A percentile compares a stretch with the other conserved stretches of the same genome.
These are phyloP conservation scores for Aspergillus arachidicola DNA, from an alignment of 2,329 filamentous ascomycete species.

Conservation along the genomic window DNA sequence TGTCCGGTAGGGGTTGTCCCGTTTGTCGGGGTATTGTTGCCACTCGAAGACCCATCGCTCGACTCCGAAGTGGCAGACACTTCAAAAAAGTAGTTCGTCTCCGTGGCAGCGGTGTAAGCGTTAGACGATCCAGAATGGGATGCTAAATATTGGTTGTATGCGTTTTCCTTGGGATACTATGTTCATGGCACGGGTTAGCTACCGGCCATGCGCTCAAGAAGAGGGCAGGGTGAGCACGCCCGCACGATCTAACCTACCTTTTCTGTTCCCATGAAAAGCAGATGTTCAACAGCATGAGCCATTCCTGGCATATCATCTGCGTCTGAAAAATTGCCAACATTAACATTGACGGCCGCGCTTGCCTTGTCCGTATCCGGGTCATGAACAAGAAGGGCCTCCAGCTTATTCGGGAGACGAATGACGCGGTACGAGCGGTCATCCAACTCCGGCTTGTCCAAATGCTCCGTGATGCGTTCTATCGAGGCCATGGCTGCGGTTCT, in stretches of 20 bases:
- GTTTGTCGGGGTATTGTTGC: slow-evolving; percentile 30
- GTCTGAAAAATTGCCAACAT: slow-evolving; percentile 95
- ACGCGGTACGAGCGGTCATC: slow-evolving; percentile 89
- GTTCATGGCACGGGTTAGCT: slow-evolving; percentile 5
- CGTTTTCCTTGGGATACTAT: slow-evolving; percentile 89
- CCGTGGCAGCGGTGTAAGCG: slow-evolving; percentile 89
- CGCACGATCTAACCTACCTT: slow-evolving; percentile 59
- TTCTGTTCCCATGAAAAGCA: slow-evolving; percentile 97
- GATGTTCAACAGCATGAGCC: slow-evolving; percentile 93
- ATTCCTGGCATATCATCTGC: slow-evolving; percentile 88
- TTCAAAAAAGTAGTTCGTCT: slow-evolving; percentile 98
- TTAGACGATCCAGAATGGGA: slow-evolving; percentile 90
- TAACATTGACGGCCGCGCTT: slow-evolving; percentile 90
- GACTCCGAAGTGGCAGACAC: slow-evolving; percentile 73
- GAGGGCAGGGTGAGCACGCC: background rate
- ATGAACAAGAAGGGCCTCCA: slow-evolving; percentile 90
- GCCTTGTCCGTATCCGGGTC: slow-evolving; percentile 96
- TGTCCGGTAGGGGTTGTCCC: slow-evolving; percentile 19
- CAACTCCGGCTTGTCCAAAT: slow-evolving; percentile 77
- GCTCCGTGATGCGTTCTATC: slow-evolving; percentile 62
- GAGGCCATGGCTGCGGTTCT: slow-evolving; percentile 32
- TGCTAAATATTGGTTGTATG: slow-evolving; percentile 90
- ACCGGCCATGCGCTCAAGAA: background rate
- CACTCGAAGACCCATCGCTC: slow-evolving; percentile 31
- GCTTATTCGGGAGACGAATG: slow-evolving; percentile 78